Base-by-base conservation (phyloP, 1,284 basidiomycete species). In the Ceratobasidium sp. region DNA sequence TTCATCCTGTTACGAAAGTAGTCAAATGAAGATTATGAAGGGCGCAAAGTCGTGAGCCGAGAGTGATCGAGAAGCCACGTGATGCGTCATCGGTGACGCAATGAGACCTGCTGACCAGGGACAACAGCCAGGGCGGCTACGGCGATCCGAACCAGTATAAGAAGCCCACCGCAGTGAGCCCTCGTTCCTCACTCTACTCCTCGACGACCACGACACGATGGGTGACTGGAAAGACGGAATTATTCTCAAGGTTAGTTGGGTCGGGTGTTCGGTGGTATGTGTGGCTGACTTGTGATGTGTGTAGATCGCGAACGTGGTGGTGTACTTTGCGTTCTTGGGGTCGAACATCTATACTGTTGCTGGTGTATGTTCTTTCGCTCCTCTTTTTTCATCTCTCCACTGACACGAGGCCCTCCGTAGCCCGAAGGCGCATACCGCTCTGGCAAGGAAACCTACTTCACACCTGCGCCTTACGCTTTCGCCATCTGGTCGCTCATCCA, bases 391-490 rank as follows among this genome's bases (percentile, higher is more conserved):
- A 2, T 4, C 1, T 80, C 55, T 4, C 18, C 1, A 26, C 69
- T 40, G 20, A 44, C 10, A 53, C 44, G 3, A n/a, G 44, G 39
- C 39, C 18, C 44, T 4, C 39, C 28, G 39, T 39, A 75, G 53
- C 77, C 63, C 49, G 49, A 68, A 23, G 49, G 51, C 4, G 44
- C 20, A 71, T 94, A 94, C 86, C 90, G 88, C 83, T 85, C 87
- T 79, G 91, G 89, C 70, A 94, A 94, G 84, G 91, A 94, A 82
- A 97, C 96, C 6, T 98, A 96, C 85, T 87, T 98, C 79, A 97
- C 96, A 0, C 96, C 97, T 46, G 94, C 95, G 28, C 91, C 93
- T 44, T 97, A 94, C 91, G 91, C 93, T 1, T 96, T 95, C 86
- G 89, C 91, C 85, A 93, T 95, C 82, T 95, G 94, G 94, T 91